Conservation (phyloP, 768 basidiomycete species). For the Suillus bovinus region DNA sequence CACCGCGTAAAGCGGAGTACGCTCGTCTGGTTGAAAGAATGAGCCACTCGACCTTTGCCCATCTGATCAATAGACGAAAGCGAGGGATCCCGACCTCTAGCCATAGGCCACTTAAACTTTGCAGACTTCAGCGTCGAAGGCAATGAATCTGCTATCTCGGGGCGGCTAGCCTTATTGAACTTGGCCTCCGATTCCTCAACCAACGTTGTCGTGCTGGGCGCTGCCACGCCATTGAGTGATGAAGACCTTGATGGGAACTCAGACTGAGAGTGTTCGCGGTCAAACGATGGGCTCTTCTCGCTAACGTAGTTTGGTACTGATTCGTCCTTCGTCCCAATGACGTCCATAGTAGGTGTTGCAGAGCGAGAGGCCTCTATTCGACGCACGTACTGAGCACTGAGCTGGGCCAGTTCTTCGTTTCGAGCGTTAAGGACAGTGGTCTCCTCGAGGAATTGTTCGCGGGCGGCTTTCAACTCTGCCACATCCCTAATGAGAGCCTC, state of each 20-base stretch:
- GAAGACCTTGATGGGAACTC: slow-evolving; percentile 16
- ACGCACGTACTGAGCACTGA: slow-evolving; percentile 79
- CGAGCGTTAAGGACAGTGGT: slow-evolving; percentile 86
- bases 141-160: slow-evolving; percentile 42
- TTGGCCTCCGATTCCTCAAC: slow-evolving; percentile 31
- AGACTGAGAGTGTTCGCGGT: slow-evolving; percentile 19
- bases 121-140: slow-evolving; percentile 50
- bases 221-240: slow-evolving; percentile 19
- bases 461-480: slow-evolving; percentile 79
- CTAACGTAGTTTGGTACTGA: slow-evolving; percentile 12
- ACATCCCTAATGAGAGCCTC: slow-evolving; percentile 82
- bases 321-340: slow-evolving; percentile 8
- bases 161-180: slow-evolving; percentile 28
- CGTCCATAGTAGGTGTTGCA: slow-evolving; percentile 17
- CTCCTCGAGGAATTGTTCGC: slow-evolving; percentile 89
- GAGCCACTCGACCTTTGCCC: slow-evolving; percentile 53
- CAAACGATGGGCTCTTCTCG: slow-evolving; percentile 33
- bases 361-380: slow-evolving; percentile 57
- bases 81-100: slow-evolving; percentile 49
- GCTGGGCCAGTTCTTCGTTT: slow-evolving; percentile 90
- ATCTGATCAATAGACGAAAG: slow-evolving; percentile 36
- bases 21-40: slow-evolving; percentile 88
- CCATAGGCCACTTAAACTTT: slow-evolving; percentile 73
- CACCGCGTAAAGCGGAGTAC: slow-evolving; percentile 88
- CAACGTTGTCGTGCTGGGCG: slow-evolving; percentile 22